Evolutionary conservation across 768 basidiomycete species (phyloP).

Genomic region (Lenzites betulinus): DNA sequence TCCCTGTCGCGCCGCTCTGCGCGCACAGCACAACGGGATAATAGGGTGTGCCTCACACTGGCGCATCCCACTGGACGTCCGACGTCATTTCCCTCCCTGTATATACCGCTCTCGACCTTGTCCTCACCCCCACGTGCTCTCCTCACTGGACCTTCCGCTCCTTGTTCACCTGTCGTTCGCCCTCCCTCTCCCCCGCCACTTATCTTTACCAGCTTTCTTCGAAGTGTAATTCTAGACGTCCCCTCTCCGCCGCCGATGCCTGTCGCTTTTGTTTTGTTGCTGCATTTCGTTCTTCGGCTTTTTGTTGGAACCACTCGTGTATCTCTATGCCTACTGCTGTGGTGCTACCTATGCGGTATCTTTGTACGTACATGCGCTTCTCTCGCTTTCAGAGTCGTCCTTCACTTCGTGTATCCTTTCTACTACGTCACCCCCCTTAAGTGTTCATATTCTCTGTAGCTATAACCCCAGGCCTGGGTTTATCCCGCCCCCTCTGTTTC

Average conservation of each 20-base stretch:
- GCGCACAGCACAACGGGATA: no score
- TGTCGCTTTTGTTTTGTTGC: no score
- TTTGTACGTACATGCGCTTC: neutral
- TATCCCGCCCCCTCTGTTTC: neutral
- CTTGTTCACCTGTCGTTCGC: neutral
- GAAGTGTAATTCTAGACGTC: slow-evolving; percentile 4
- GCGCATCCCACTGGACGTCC: no score
- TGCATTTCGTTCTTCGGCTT: neutral
- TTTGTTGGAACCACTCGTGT: neutral
- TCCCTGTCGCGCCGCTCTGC: no score
- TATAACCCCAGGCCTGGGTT: neutral
- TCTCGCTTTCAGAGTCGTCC: neutral
- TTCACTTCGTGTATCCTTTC: neutral
- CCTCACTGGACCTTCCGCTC: no score
- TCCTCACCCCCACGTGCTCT: neutral
- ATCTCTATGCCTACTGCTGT: neutral
- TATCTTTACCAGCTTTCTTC: neutral
- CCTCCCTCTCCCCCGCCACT: neutral
- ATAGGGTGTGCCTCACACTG: no score
- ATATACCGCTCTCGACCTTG: neutral
- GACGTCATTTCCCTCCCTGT: neutral
- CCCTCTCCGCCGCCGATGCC: neutral
- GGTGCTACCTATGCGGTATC: neutral
- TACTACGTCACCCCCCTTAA: neutral
- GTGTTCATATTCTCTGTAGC: no score